Evolutionary conservation across 441 rosid species (phyloP), one percentile per base, ranked within the genome.

Genomic region (Jatropha podagrica): DNA sequence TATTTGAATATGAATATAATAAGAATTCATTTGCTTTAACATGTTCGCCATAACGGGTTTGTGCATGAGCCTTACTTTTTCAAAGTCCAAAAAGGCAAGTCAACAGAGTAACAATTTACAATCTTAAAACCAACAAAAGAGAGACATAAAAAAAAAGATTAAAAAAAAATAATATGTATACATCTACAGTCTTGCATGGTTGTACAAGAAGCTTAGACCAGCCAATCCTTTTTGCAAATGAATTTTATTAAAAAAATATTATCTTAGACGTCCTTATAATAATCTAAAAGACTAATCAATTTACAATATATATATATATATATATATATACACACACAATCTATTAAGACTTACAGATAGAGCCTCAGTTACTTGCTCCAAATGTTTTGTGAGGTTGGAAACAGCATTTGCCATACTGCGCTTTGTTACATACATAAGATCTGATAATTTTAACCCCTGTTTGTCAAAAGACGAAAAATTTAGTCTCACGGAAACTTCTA

Each of bases 351-450:
- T 82, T 84, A 94, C 97, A 63, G 88, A 79, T 49, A 89, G 87
- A 78, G 97, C 90, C 79, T 90, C 94, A 5, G 93, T 76, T 38
- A 94, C 93, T 17, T 85, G 83, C 38, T 90, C 97, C 86, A 96
- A 85, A 89, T 92, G 93, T 79, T 89, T 92, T 20, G 92, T 88
- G 87, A 94, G 83, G 81, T 87, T 94, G 52, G 91, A 64, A 74
- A 92, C 94, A 72, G 97, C 97, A 82, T 69, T 79, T 15, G 87
- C 84, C 96, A 96, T 92, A 74, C 80, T 88, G n/a, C 81, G 82
- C 85, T 90, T 96, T 0, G 98, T 94, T 17, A 94, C 85, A 63
- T 92, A 94, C 95, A 90, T 88, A 56, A 96, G 91, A 84, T 96
- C 98, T 56, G 92, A 87, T 78, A 94, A 86, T 51, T 97, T 88